A percentile compares a stretch with the other conserved stretches of the same genome.
phyloP scores from a whole-genome alignment of 106 monocot species.

The Posidonia australis region DNA sequence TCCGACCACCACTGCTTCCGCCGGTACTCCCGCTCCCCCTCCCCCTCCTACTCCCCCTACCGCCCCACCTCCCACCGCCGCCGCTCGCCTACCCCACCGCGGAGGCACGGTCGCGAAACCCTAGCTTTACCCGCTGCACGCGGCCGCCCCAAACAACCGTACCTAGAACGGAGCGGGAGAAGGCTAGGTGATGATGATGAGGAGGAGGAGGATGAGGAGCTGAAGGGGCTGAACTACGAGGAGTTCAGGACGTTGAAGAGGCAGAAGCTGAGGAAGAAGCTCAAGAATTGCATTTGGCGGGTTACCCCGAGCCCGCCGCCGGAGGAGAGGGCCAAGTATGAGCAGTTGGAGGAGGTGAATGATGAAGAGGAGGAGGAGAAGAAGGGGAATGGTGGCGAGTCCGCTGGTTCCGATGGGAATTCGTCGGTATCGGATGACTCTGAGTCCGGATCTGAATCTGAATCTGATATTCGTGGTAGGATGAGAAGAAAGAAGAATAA shows the following conservation, averaged over 20 bases:
- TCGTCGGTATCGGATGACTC: slow-evolving; percentile 1
- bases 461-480: slow-evolving; percentile 6
- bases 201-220: slow-evolving; percentile 48
- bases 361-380: slow-evolving; percentile 26
- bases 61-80: slow-evolving; percentile 21
- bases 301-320: slow-evolving; percentile 74
- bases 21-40: slow-evolving; percentile 3
- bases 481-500: slow-evolving; percentile 14
- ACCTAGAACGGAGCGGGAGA: background rate
- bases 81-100: slow-evolving; percentile 5
- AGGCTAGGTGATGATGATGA: background rate
- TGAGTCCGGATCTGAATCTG: background rate
- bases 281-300: slow-evolving; percentile 74
- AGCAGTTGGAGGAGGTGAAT: slow-evolving; percentile 5
- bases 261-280: slow-evolving; percentile 61
- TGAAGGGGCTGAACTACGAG: slow-evolving; percentile 64
- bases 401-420: background rate
- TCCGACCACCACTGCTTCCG: slow-evolving; percentile 18
- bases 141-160: too few species aligned
- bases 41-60: slow-evolving; percentile 11
- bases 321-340: slow-evolving; percentile 9
- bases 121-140: too few species aligned
- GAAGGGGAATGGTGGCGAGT: slow-evolving; percentile 3
- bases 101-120: too few species aligned
- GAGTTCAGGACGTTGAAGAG: slow-evolving; percentile 80